Conservation (phyloP, 805 yeast genomes). For the Candida schatavii region DNA sequence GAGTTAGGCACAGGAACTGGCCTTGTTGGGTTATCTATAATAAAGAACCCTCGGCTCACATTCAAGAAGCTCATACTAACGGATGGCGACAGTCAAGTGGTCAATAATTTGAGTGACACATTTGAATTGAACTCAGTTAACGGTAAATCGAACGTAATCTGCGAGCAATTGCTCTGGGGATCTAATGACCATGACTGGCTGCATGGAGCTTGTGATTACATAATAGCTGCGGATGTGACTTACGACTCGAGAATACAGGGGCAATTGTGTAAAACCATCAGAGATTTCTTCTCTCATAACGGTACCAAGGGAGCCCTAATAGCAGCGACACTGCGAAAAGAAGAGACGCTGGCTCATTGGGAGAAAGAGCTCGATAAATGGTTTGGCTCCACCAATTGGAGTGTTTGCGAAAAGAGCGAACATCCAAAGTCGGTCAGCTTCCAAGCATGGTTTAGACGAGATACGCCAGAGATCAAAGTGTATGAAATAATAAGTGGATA, state of each 20-base stretch:
- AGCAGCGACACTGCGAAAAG: conserved; percentile 75
- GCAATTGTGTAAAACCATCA: conserved; percentile 48
- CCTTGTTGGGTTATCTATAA: conserved; percentile 55
- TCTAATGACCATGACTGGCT: conserved; percentile 11
- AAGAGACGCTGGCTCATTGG: conserved; percentile 31
- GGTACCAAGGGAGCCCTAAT: conserved; percentile 41
- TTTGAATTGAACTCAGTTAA: conserved; percentile 39
- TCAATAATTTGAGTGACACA: conserved; percentile 46
- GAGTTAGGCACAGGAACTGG: conserved; percentile 95
- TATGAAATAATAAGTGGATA: conserved; percentile 18
- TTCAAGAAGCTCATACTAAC: conserved; percentile 45
- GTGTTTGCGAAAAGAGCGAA: background rate
- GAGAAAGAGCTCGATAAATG: conserved; percentile 20
- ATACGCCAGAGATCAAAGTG: conserved; percentile 26
- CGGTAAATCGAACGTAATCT: conserved; percentile 8
- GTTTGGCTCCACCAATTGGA: conserved; percentile 10
- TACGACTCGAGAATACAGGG: conserved; percentile 67
- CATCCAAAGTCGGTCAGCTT: background rate
- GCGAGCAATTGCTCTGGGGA: conserved; percentile 59
- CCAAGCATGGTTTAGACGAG: conserved; percentile 24
- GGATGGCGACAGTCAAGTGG: conserved; percentile 63
- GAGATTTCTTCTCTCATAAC: conserved; percentile 27
- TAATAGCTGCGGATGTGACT: conserved; percentile 86
- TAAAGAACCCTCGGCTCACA: conserved; percentile 19
- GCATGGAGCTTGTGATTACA: conserved; percentile 43